Evolutionary conservation across 2,329 filamentous ascomycete genomes (phyloP), one percentile per base, ranked within the genome.

Genomic region (Paecilomyces dactylethromorphus): DNA sequence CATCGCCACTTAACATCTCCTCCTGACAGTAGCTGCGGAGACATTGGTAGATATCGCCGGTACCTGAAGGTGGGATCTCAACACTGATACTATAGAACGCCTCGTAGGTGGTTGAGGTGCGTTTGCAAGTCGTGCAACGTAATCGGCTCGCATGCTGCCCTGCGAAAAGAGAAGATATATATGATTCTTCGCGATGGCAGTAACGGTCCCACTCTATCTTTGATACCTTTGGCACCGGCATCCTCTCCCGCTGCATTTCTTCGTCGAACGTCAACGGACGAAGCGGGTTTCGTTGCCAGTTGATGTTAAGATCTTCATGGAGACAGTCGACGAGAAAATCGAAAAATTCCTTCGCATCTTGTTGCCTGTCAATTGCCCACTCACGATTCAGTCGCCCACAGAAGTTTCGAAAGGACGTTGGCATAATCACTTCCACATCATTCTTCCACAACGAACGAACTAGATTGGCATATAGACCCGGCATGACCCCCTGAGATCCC

Each of bases 341-440:
- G 64, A 93, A 87, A 65, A 96, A 96, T 68, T 97, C 94, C 64
- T 92, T 89, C 1, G 92, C 89, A 69, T 99, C 94, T 74, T 97
- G 94, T 70, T 97, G 93, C 55, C 85, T 79, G 24, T 81, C 80
- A 49, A 90, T 87, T 13, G 87, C 90, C 78, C 92, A 94, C 64
- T 84, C 81, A 6, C 83, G 80, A 59, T 84, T 84, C 63, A 87
- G 75, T 18, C 84, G 81, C 3, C 83, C 84, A 65, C 88, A 87
- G 61, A 91, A 86, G 57, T 85, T 82, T 60, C 82, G 76, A 60
- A 84, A 83, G 60, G 89, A 90, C 52, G 85, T 82, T 76, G 89
- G 77, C 64, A 76, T 76, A 59, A 79, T 78, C 13, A 77, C 76
- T 57, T 79, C 72, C 54, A 76, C 71, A 59, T 86, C 84, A 10